Evolutionary conservation across 768 basidiomycete species (phyloP).

Genomic region (Pulveroboletus sp.): DNA sequence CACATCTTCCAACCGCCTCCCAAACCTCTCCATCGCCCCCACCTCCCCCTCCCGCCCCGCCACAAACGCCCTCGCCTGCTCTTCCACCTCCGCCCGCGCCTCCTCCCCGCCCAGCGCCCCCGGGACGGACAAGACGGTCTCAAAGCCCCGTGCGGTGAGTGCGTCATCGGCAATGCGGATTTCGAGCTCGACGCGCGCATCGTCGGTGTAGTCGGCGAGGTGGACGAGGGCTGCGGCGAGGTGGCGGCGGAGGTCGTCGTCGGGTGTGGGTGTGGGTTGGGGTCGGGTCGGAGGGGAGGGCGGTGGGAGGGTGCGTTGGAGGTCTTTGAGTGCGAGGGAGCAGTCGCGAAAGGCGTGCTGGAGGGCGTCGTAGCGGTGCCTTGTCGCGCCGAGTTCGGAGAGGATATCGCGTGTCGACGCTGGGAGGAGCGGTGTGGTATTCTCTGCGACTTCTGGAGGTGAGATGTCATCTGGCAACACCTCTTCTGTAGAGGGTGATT

Average conservation of each 20-base stretch:
- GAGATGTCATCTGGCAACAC: neutral
- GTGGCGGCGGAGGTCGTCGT: constrained; percentile 21
- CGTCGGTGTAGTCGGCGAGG: constrained; percentile 73
- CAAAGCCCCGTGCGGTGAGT: constrained; percentile 62
- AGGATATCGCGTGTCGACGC: constrained; percentile 23
- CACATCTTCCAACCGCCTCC: constrained; percentile 65
- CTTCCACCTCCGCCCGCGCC: constrained; percentile 41
- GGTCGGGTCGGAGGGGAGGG: constrained; percentile 1
- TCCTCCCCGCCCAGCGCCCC: constrained; percentile 37
- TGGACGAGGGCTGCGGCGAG: constrained; percentile 55
- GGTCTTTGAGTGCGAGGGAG: constrained; percentile 59
- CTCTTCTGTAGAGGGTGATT: neutral
- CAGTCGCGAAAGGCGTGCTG: constrained; percentile 69
- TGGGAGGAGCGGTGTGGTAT: neutral
- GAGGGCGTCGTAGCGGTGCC: constrained; percentile 56
- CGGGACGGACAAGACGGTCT: constrained; percentile 61
- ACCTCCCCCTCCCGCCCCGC: constrained; percentile 14
- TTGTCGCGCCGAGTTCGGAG: constrained; percentile 40
- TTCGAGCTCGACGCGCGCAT: constrained; percentile 79
- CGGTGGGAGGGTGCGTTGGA: constrained; percentile 36
- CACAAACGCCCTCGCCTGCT: constrained; percentile 45
- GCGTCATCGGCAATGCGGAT: constrained; percentile 73
- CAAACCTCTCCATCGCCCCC: constrained; percentile 47
- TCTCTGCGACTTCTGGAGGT: neutral
- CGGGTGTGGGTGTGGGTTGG: neutral